Conservation (phyloP, 768 basidiomycete species). For the Phanerochaete sordida region DNA sequence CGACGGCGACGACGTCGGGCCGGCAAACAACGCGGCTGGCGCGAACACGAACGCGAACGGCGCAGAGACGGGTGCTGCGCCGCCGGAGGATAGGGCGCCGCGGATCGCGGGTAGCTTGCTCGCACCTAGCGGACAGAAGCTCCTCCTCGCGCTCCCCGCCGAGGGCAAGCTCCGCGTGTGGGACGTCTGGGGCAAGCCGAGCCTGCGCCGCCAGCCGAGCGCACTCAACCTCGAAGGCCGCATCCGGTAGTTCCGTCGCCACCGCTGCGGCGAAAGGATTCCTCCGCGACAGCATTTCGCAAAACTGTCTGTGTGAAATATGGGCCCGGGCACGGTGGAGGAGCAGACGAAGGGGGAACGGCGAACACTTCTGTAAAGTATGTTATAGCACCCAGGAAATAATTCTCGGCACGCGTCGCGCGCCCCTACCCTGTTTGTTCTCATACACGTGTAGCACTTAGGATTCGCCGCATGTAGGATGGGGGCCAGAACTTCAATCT, state of each 20-base stretch:
- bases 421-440: neutral
- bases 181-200: slow-evolving; percentile 50
- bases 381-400: neutral
- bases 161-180: slow-evolving; percentile 67
- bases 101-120: slow-evolving; percentile 56
- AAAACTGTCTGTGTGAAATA: neutral
- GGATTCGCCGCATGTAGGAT: neutral
- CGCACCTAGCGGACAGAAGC: slow-evolving; percentile 48
- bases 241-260: slow-evolving; percentile 5
- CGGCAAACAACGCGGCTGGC: neutral
- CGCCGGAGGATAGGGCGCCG: slow-evolving; percentile 17
- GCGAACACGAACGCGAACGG: neutral
- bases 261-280: neutral
- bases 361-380: neutral
- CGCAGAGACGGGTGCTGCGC: slow-evolving; percentile 31
- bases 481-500: neutral
- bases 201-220: slow-evolving; percentile 15
- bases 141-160: slow-evolving; percentile 57
- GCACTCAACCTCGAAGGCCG: neutral
- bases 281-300: too few relatives aligned
- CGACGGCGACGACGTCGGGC: neutral
- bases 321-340: neutral
- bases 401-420: neutral
- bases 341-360: neutral
- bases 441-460: neutral